Base-by-base conservation (phyloP, 257 asterid species). In the Sherardia arvensis region DNA sequence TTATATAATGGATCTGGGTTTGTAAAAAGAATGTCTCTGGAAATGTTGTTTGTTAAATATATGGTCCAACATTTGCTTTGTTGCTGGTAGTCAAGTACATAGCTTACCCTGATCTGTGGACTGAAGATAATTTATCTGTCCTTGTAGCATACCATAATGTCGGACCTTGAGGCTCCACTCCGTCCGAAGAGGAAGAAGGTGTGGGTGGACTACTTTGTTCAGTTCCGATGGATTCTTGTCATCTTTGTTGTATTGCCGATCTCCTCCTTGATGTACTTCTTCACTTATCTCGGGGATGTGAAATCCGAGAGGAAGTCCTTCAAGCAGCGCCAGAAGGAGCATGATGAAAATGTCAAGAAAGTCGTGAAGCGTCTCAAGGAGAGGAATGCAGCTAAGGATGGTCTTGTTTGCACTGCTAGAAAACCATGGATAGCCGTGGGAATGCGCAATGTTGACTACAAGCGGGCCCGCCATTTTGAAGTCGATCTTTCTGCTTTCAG, bases 121-220 rank as follows among this genome's bases (percentile, higher is more conserved):
- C 59, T 64, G 14, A 48, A 45, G 30, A 20, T 0, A 43, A 47
- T 64, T 63, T 2, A 9, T 48, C n/a, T 29, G 56, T 10, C 32
- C 40, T 28, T 64, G 48, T 48, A 64, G 48, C 22, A 11, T n/a
- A n/a, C 40, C 29, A 55, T 64, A 21, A 91, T 91, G 98, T 75
- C 98, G 54, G 95, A 86, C 76, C 94, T 88, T 57, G 94, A 86
- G 88, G 91, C 90, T 61, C 96, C 96, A 5, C 67, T 77, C 18
- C 91, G 96, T 62, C 98, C 98, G 28, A 91, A 88, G 87, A 85
- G 98, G 69, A 91, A 91, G 95, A 85, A 78, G 85, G 36, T 70
- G 25, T 78, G 81, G 87, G 93, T 91, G 76, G 98, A 91, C 78
- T 83, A 77, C 77, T 85, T 91, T 54, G 94, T 91, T 58, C 72